phyloP scores from a whole-genome alignment of 2,329 filamentous ascomycete genomes.

The Sclerotinia trifoliorum region DNA sequence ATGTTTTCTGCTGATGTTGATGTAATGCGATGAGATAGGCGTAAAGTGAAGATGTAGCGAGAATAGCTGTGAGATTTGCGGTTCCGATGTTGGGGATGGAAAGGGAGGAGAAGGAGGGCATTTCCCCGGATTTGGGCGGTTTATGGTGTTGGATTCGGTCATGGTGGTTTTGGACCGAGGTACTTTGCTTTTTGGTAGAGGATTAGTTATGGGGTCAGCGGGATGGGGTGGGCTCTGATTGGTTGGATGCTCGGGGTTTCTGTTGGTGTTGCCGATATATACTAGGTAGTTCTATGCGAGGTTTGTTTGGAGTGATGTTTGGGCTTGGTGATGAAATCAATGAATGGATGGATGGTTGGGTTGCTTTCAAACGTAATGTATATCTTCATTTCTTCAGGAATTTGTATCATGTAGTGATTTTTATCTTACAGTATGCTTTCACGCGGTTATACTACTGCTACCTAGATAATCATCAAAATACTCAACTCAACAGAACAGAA shows the following conservation, averaged over 20 bases:
- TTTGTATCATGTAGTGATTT: background rate
- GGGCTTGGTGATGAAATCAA: background rate
- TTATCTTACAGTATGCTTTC: background rate
- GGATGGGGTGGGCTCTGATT: conserved; percentile 16
- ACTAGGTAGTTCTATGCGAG: no score
- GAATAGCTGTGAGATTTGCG: conserved; percentile 13
- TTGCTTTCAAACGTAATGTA: background rate
- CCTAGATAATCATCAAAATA: no score
- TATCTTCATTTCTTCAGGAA: background rate
- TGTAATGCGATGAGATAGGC: conserved; percentile 2
- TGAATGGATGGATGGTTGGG: background rate
- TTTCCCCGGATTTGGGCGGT: conserved; percentile 1
- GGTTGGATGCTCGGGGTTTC: background rate
- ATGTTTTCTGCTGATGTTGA: conserved; percentile 2
- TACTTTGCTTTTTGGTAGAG: background rate
- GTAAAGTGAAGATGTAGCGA: conserved; percentile 16
- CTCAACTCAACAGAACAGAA: no score
- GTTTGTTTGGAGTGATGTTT: background rate
- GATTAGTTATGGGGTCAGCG: conserved; percentile 18
- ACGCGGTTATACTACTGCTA: no score
- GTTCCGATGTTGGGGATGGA: conserved; percentile 15
- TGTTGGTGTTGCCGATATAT: background rate
- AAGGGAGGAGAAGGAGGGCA: background rate
- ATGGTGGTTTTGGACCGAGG: conserved; percentile 12
- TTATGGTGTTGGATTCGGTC: background rate